phyloP scores from a whole-genome alignment of 441 rosid species.

The Jatropha multifida region DNA sequence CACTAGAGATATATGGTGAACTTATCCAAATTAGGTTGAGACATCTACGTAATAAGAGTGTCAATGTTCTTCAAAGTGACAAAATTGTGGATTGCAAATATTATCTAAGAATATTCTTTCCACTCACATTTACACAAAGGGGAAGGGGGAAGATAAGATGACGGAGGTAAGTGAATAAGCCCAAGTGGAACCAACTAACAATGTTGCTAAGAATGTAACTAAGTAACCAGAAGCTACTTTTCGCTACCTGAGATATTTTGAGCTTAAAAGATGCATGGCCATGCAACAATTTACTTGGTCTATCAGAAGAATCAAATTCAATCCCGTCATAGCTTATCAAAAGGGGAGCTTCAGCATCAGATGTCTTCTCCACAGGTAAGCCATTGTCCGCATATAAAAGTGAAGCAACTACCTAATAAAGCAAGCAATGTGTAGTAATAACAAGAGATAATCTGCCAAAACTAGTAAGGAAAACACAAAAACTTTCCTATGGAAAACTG shows the following conservation, averaged over 20 bases:
- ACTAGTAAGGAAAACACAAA: slow-evolving; percentile 6
- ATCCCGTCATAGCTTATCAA: slow-evolving; percentile 63
- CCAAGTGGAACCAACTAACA: neutral
- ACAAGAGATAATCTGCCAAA: slow-evolving; percentile 5
- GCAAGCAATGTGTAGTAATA: slow-evolving; percentile 21
- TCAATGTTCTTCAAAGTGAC: neutral
- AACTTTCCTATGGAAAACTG: slow-evolving; percentile 9
- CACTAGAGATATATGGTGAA: neutral
- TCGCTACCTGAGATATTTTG: slow-evolving; percentile 71
- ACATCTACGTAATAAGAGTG: neutral
- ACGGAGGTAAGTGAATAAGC: neutral
- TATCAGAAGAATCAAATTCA: slow-evolving; percentile 59
- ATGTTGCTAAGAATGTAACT: neutral
- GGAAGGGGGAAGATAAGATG: neutral
- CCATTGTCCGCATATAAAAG: slow-evolving; percentile 62
- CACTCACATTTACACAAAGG: no score
- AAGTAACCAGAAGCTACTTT: slow-evolving; percentile 13
- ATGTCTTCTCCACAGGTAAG: slow-evolving; percentile 59
- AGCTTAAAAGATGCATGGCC: slow-evolving; percentile 81
- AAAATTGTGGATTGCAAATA: neutral
- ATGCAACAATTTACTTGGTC: slow-evolving; percentile 51
- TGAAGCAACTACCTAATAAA: slow-evolving; percentile 56
- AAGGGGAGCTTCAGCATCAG: slow-evolving; percentile 65
- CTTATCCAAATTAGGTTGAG: neutral
- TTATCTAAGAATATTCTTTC: neutral